These are phyloP conservation scores for Cicer cuneatum DNA, from an alignment of 306 rosid species.

Conservation along the genomic window DNA sequence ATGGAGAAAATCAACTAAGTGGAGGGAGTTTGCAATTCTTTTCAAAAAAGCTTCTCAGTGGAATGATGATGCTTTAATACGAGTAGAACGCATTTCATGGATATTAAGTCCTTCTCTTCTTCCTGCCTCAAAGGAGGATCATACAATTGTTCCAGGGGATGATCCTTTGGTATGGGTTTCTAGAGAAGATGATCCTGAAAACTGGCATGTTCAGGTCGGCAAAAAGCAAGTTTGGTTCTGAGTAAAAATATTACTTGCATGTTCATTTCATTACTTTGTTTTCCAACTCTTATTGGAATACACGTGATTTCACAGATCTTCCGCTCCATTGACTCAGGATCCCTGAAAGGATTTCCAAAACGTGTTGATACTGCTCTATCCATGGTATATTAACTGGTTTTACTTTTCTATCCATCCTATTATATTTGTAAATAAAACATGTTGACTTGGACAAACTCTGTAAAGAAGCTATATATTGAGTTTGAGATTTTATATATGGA, in stretches of 20 bases:
- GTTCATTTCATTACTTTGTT: constrained; percentile 32
- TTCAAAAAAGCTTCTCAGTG: constrained; percentile 62
- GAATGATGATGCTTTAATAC: constrained; percentile 80
- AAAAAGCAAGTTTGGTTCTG: constrained; percentile 41
- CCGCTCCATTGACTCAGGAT: constrained; percentile 94
- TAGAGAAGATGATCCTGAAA: constrained; percentile 68
- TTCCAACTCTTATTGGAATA: constrained; percentile 35
- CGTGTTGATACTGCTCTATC: constrained; percentile 47
- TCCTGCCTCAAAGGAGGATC: constrained; percentile 25
- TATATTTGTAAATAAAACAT: constrained; percentile 33
- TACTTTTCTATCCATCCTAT: constrained; percentile 32
- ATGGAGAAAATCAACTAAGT: constrained; percentile 78
- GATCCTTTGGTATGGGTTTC: constrained; percentile 62
- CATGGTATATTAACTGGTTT: constrained; percentile 55
- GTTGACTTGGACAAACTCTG: constrained; percentile 20
- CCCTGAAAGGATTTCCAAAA: constrained; percentile 90
- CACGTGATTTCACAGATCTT: constrained; percentile 65
- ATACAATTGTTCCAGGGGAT: constrained; percentile 66
- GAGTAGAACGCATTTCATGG: constrained; percentile 91
- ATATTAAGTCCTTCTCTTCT: constrained; percentile 69
- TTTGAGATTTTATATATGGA: constrained; percentile 31
- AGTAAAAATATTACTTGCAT: constrained; percentile 29
- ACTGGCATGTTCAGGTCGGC: constrained; percentile 96
- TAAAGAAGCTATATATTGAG: constrained; percentile 37
- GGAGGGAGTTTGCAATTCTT: constrained; percentile 76